Conservation (phyloP, 768 basidiomycete genomes). For the Calocera cornea region DNA sequence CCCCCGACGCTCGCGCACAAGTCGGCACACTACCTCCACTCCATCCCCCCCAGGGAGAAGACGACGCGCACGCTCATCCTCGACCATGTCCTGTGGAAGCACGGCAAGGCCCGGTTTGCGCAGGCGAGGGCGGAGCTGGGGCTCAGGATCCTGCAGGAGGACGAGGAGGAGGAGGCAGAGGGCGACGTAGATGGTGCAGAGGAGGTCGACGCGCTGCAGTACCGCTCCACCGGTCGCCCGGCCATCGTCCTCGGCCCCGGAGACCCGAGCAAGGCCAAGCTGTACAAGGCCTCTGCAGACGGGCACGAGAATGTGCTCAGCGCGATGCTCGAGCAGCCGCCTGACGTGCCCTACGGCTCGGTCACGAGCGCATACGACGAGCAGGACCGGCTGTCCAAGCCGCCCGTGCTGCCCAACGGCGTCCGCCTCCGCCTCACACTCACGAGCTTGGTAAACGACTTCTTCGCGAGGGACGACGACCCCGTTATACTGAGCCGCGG, state of each 20-base stretch:
- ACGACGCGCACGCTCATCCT: slow-evolving; percentile 78
- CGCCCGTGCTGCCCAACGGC: slow-evolving; percentile 47
- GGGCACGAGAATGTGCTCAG: slow-evolving; percentile 71
- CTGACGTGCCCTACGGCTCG: slow-evolving; percentile 17
- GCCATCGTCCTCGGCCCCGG: background rate
- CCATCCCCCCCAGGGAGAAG: slow-evolving; percentile 76
- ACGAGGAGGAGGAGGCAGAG: slow-evolving; percentile 66
- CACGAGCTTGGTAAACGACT: slow-evolving; percentile 64
- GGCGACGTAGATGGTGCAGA: slow-evolving; percentile 53
- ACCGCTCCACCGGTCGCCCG: background rate
- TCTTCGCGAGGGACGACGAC: slow-evolving; percentile 32
- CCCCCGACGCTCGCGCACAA: slow-evolving; percentile 43
- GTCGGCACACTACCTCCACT: slow-evolving; percentile 76
- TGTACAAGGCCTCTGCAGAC: slow-evolving; percentile 58
- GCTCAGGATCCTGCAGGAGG: slow-evolving; percentile 29
- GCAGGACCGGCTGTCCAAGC: background rate
- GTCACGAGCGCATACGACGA: background rate
- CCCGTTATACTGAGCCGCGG: background rate
- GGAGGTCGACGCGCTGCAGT: slow-evolving; percentile 29
- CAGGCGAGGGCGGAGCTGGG: slow-evolving; percentile 74
- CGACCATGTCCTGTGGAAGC: slow-evolving; percentile 78
- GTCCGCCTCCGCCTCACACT: slow-evolving; percentile 65
- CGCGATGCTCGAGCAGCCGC: slow-evolving; percentile 69
- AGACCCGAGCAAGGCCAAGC: slow-evolving; percentile 30
- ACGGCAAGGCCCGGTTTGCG: slow-evolving; percentile 63